Base-by-base conservation (phyloP, 2,329 filamentous ascomycete species). In the Calycina marina region DNA sequence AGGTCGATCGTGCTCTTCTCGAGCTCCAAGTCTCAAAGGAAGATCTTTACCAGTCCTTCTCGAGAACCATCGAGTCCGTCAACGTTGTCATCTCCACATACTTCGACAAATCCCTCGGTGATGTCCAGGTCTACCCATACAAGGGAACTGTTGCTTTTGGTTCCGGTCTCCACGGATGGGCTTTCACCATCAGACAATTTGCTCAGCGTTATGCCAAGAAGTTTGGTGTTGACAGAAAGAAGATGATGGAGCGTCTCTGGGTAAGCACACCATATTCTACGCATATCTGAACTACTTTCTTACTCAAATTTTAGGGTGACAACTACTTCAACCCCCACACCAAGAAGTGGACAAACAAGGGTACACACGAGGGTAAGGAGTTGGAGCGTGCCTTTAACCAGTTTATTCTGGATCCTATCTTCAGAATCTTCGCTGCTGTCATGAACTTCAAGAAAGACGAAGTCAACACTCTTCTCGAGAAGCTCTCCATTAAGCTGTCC, bases 221-320 rank as follows among this genome's bases (percentile, higher is more conserved):
- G 70, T 98, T 98, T 56, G 90, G 90, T 80, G 90, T 98, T 54
- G 88, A 98, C 77, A 86, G 86, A 65, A 80, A 77, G 70, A 96
- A 96, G 84, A 94, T 98, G 90, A 93, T 96, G 82, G 84, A 94
- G 72, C 85, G 90, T 78, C 84, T 98, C 51, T 98, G 90, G 90
- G 77, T 83, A 65, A 62, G 27, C 18, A 16, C 27, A 12, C 25
- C 12, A 26, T n/a, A 55, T 41, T 13, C 6, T 14, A 16, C 20
- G 3, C 11, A 22, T 22, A 25, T 25, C n/a, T 18, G 14, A n/a
- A 27, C 14, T 34, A 18, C 13, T 14, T 13, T 14, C 4, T 9
- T 9, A 12, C 17, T 37, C 42, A 11, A 35, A 37, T 12, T 40
- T 8, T 33, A 70, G 66, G 90, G 90, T 51, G 90, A 98, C 77